Conservation (phyloP, 2,329 filamentous ascomycete species). For the Xylaria hypoxylon region DNA sequence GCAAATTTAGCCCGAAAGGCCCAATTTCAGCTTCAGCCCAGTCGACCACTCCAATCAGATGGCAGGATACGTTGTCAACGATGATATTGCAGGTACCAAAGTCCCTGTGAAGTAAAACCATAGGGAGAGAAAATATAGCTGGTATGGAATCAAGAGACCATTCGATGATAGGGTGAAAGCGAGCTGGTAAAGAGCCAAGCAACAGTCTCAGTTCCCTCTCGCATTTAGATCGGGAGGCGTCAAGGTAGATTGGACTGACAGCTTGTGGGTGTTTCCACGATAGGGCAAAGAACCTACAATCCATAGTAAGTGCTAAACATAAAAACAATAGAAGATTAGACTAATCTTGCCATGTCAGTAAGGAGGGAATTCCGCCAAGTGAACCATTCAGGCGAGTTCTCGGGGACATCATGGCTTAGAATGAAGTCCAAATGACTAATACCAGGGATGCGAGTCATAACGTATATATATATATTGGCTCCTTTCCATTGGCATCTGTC, state of each 20-base stretch:
- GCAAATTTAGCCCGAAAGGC: conserved; percentile 56
- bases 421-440: conserved; percentile 20
- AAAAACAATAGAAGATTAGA: neutral
- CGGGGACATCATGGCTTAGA: conserved; percentile 5
- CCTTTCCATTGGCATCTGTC: conserved; percentile 1
- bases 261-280: conserved; percentile 5
- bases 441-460: conserved; percentile 16
- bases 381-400: conserved; percentile 13
- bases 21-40: conserved; percentile 56
- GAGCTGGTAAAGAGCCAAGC: conserved; percentile 49
- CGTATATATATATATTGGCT: conserved; percentile 11
- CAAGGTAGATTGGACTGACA: conserved; percentile 42
- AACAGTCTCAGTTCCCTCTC: conserved; percentile 51
- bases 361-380: conserved; percentile 13
- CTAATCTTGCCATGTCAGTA: conserved; percentile 15
- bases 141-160: conserved; percentile 49
- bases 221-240: neutral
- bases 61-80: conserved; percentile 53
- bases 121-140: conserved; percentile 53
- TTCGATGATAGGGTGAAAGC: conserved; percentile 52
- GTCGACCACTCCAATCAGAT: conserved; percentile 56
- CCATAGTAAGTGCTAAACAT: neutral
- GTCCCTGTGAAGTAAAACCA: conserved; percentile 55
- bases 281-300: conserved; percentile 18
- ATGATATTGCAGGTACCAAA: conserved; percentile 56